Base-by-base conservation (phyloP, 2,329 filamentous ascomycete species). In the Colletotrichum sp. region DNA sequence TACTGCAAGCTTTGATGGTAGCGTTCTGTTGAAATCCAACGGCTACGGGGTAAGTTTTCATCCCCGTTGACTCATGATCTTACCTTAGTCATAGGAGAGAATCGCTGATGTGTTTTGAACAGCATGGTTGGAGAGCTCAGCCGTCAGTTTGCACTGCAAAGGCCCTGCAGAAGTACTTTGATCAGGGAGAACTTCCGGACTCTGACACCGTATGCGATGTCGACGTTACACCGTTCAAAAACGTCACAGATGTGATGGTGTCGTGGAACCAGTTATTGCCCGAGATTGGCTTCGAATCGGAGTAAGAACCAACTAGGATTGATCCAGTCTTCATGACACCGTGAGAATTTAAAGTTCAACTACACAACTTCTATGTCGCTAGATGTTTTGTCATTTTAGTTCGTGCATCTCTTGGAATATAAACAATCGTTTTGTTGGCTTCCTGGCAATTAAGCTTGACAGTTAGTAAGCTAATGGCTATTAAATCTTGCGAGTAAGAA, bases 81-180 rank as follows among this genome's bases (percentile, higher is more conserved):
- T 16, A 5, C 55, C 5, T 58, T 58, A 21, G 5, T 58, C 26
- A 10, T 3, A 16, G 30, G 24, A 30, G 24, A 65, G 13, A 65
- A 9, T 65, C n/a, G 18, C n/a, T 36, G 21, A 48, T 16, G 18
- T 16, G 12, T 18, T 26, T 16, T 30, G 15, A 32, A 32, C 18
- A 68, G 66, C 66, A 68, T 68, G 43, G 66, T 9, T 68, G 26
- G 38, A 30, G 43, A n/a, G 52, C 43, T 30, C 66, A 56, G 18
- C 66, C 66, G 32, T 68, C 66, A 13, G 66, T 58, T 18, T 68
- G 66, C 24, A 28, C 34, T 16, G 28, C 52, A 28, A 68, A 58
- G 48, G 43, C 28, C 8, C 16, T 58, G 38, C 43, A 55, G 26
- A 58, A 24, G n/a, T 68, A 68, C 16, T 68, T 55, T 12, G 43